Base-by-base conservation (phyloP, 2,329 filamentous ascomycete genomes). In the Colletotrichum lentis region DNA sequence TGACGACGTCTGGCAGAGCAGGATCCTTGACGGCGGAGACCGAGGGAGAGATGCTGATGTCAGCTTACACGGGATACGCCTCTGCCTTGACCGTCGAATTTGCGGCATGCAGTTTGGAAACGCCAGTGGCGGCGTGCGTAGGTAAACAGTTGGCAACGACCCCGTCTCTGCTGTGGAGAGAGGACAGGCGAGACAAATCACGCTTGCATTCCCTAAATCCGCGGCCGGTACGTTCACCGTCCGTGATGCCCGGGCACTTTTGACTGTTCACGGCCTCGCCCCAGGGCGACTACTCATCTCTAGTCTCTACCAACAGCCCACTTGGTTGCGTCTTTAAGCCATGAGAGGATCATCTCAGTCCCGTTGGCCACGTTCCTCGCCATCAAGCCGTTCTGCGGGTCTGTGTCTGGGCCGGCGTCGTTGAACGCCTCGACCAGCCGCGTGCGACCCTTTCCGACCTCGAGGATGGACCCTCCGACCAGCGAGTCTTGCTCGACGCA, bases 401-500 rank as follows among this genome's bases (percentile, higher is more conserved):
- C 70, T 11, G 62, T 65, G 53, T 77, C 73, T 12, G 81, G 81
- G 1, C 81, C 81, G 0, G 79, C 76, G 27, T 83, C 81, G 31
- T 81, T 78, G 5, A 76, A 75, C 0, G 64, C 52, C 24, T 72
- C 63, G 8, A 84, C 80, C 20, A 72, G 61, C 1, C 82, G 74
- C 1, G 75, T 74, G 5, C 70, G 67, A 0, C 72, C 63, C 50
- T 74, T 74, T 0, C 77, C 79, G 18, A 83, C 75, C 69, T 84
- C 82, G 1, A 84, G 59, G 1, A 84, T 73, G 0, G 80, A 80
- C 0, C 82, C 82, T 5, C 80, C 81, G 1, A 72, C 70, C 16
- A 79, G 61, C 1, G 75, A 71, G 0, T 74, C 74, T 2, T 75
- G 73, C 69, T 81, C 75, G 1, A 81, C 72, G 11, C 79, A 77